Percentiles rank a stretch among this genome's conserved stretches.
phyloP scores from a whole-genome alignment of 1,139 yeast species.

The Candida glucosophila region DNA sequence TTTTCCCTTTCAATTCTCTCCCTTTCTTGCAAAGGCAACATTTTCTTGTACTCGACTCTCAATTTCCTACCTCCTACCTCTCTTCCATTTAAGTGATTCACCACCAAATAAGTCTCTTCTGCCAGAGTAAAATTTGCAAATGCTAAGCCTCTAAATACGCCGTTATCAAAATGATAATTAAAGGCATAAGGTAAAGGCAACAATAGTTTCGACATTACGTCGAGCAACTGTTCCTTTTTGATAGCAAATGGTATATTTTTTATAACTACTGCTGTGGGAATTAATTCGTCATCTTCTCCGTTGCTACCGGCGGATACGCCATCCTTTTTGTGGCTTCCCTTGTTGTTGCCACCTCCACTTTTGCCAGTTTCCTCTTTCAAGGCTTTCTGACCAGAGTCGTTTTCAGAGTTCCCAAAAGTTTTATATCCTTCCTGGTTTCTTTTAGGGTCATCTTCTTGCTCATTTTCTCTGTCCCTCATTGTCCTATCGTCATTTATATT shows the following conservation, averaged over 20 bases:
- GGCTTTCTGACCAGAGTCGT: slow-evolving; percentile 5
- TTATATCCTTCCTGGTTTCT: slow-evolving; percentile 4
- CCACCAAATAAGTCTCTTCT: slow-evolving; percentile 87
- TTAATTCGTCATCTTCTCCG: slow-evolving; percentile 62
- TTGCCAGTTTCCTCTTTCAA: too few species aligned
- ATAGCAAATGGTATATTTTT: slow-evolving; percentile 97
- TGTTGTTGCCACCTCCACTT: too few species aligned
- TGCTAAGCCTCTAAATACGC: slow-evolving; percentile 96
- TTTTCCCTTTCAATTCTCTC: slow-evolving; percentile 95
- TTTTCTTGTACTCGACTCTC: slow-evolving; percentile 93
- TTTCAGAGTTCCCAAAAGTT: slow-evolving; percentile 5
- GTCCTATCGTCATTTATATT: slow-evolving; percentile 3
- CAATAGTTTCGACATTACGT: slow-evolving; percentile 81
- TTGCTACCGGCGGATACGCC: slow-evolving; percentile 5
- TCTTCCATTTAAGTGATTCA: slow-evolving; percentile 75
- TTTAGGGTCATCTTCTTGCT: slow-evolving; percentile 3
- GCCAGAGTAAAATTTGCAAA: slow-evolving; percentile 96
- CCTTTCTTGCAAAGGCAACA: slow-evolving; percentile 89
- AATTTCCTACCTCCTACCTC: slow-evolving; percentile 95
- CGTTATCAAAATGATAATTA: slow-evolving; percentile 96
- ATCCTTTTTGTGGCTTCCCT: too few species aligned
- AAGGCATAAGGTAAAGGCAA: slow-evolving; percentile 96
- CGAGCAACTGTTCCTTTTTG: slow-evolving; percentile 89
- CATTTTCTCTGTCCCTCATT: slow-evolving; percentile 1
- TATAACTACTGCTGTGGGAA: slow-evolving; percentile 96